A percentile compares a stretch with the other conserved stretches of the same genome.
Conservation (phyloP, 1,139 yeast species). For the Entelexis paramagnoliae region DNA sequence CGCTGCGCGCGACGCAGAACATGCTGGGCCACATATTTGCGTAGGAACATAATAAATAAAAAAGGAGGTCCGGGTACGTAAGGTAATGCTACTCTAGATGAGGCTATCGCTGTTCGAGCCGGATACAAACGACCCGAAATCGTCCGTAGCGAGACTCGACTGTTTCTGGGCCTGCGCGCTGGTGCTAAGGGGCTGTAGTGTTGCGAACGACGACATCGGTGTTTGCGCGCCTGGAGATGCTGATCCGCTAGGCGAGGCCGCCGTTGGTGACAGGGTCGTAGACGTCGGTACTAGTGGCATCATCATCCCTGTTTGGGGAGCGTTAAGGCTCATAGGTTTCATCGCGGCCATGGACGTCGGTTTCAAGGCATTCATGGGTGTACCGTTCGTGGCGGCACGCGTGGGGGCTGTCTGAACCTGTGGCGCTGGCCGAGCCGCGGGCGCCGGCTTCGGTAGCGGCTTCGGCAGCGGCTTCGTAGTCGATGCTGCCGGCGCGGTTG, state of each 20-base stretch:
- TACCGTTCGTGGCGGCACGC: neutral
- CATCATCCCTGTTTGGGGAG: slow-evolving; percentile 1
- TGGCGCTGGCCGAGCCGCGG: neutral
- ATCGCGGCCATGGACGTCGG: neutral
- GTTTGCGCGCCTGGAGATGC: no score
- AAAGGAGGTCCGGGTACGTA: neutral
- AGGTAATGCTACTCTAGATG: neutral
- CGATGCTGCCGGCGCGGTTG: neutral
- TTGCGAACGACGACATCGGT: slow-evolving; percentile 1
- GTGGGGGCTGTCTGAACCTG: neutral
- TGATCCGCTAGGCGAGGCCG: neutral
- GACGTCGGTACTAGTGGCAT: slow-evolving; percentile 13
- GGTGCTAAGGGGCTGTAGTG: slow-evolving; percentile 11
- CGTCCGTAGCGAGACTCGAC: neutral
- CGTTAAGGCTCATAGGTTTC: neutral
- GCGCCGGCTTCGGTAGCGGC: slow-evolving; percentile 1
- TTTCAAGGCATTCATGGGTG: neutral
- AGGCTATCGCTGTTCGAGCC: slow-evolving; percentile 6
- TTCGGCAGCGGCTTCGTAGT: neutral
- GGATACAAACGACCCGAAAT: slow-evolving; percentile 10
- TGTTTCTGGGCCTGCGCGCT: neutral
- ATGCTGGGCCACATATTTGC: slow-evolving; percentile 66
- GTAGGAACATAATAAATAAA: neutral
- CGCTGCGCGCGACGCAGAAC: slow-evolving; percentile 84
- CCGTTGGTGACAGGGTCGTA: neutral